Base-by-base conservation (phyloP, 768 basidiomycete genomes). In the Neoboletus brunneissimus region DNA sequence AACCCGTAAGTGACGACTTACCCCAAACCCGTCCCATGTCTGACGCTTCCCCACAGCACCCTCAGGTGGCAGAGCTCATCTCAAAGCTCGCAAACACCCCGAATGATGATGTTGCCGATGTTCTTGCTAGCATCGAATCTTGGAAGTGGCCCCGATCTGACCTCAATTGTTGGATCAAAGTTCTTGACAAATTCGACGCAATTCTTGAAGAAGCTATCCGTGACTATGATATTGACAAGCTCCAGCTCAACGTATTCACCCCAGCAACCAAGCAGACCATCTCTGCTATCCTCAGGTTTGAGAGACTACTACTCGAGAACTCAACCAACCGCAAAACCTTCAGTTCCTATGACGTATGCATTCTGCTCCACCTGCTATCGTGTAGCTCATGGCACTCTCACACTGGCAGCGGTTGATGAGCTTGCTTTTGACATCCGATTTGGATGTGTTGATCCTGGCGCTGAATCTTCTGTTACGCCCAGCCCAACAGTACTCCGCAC, bases 81-180 rank as follows among this genome's bases (percentile, higher is more conserved):
- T 75, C 78, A 54, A 87, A 79, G 61, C 78, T 97, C 31, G 67
- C 82, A 44, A 78, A 79, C 56, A 86, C 88, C 5, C 75, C 84
- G 4, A 86, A 85, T 56, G 83, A 91, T 40, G 85, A 93, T 61
- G 78, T 98, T 29, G 76, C 86, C 4, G 73, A 82, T 48, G 78
- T 87, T 55, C 79, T 98, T 55, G 73, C 80, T 32, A 73, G 81
- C 57, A 86, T 95, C 66, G 83, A 88, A 63, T 71, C 79, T 5
- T 99, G 97, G 97, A 87, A 82, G 70, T 98, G 92, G 88, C 92
- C 94, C 35, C 84, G 97, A 59, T 94, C 94, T 54, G 97, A 99
- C 78, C 81, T 99, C 58, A 94, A 97, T 75, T 86, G 90, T 54
- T 99, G 97, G 97, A 86, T 93, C 71, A 87, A 88, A 68, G 91